Percentiles rank a stretch among this genome's conserved stretches.
phyloP scores from a whole-genome alignment of 768 basidiomycete genomes.

The Lentinula boryana region DNA sequence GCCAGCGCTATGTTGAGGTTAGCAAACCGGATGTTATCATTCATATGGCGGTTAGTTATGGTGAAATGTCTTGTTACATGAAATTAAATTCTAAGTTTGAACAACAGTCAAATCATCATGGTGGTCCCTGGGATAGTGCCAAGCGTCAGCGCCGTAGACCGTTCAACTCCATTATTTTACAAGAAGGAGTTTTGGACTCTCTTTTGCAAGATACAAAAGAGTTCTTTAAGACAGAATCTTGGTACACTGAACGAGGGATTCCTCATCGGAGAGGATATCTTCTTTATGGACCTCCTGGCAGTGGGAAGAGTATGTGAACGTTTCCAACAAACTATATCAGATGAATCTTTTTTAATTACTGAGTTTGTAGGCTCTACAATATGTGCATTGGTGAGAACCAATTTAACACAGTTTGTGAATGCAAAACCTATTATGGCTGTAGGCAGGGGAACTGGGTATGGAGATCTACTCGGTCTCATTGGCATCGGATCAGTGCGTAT shows the following conservation, averaged over 20 bases:
- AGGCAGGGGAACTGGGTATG: conserved; percentile 66
- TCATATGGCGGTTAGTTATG: conserved; percentile 27
- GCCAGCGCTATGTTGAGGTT: conserved; percentile 31
- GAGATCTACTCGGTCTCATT: conserved; percentile 71
- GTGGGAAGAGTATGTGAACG: conserved; percentile 46
- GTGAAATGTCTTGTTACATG: not conserved
- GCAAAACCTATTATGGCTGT: not conserved
- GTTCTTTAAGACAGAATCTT: conserved; percentile 47
- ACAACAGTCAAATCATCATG: conserved; percentile 13
- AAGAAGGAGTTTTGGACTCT: conserved; percentile 37
- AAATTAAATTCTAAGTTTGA: not conserved
- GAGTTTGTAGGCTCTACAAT: conserved; percentile 43
- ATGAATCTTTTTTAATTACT: conserved; percentile 28
- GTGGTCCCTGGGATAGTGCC: conserved; percentile 10
- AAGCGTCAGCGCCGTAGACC: conserved; percentile 35
- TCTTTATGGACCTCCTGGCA: conserved; percentile 55
- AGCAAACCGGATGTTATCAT: conserved; percentile 36
- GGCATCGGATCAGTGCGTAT: conserved; percentile 12
- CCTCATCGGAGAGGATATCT: conserved; percentile 54
- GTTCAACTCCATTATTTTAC: conserved; percentile 47
- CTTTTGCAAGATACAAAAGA: conserved; percentile 46
- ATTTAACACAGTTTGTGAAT: not conserved
- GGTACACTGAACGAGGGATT: conserved; percentile 53
- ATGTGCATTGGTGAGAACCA: conserved; percentile 36
- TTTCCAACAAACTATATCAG: not conserved